phyloP scores from a whole-genome alignment of 1,284 basidiomycete genomes.

The Rhodotorula sp. region DNA sequence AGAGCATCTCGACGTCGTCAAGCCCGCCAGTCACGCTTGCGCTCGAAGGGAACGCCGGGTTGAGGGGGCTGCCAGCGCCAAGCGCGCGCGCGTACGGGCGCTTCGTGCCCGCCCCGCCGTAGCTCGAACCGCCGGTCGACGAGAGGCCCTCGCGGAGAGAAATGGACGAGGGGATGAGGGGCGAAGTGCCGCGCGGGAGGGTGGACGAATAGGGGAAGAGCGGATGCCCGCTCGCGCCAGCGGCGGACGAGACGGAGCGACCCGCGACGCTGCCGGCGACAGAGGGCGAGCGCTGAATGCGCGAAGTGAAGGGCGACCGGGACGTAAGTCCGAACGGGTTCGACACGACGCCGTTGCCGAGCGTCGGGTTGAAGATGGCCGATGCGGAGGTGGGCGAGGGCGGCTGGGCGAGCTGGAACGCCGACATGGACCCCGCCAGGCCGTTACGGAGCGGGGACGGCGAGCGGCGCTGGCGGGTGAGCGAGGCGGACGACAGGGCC shows the following conservation, averaged over 20 bases:
- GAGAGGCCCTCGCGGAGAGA: slow-evolving; percentile 29
- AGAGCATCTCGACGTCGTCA: slow-evolving; percentile 2
- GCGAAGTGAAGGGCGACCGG: slow-evolving; percentile 33
- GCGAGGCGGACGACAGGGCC: slow-evolving; percentile 24
- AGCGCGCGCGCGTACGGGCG: not conserved
- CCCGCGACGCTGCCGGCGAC: not conserved
- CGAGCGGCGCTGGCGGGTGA: slow-evolving; percentile 9
- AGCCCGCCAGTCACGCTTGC: slow-evolving; percentile 2
- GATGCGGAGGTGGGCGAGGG: slow-evolving; percentile 10
- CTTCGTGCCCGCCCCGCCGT: not conserved
- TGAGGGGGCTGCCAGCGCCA: not conserved
- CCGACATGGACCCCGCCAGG: slow-evolving; percentile 34
- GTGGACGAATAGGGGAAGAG: slow-evolving; percentile 41
- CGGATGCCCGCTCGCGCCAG: slow-evolving; percentile 10
- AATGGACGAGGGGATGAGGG: slow-evolving; percentile 5
- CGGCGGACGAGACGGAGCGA: slow-evolving; percentile 8
- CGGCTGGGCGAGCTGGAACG: slow-evolving; percentile 36
- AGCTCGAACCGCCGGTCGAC: not conserved
- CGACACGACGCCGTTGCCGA: slow-evolving; percentile 16
- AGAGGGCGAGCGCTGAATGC: not conserved
- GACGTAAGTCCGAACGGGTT: slow-evolving; percentile 34
- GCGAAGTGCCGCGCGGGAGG: slow-evolving; percentile 23
- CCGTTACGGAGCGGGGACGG: slow-evolving; percentile 33
- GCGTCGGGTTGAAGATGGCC: slow-evolving; percentile 4
- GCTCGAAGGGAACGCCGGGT: not conserved